Base-by-base conservation (phyloP, 139 green algal species). In the Coelastrella sp. region DNA sequence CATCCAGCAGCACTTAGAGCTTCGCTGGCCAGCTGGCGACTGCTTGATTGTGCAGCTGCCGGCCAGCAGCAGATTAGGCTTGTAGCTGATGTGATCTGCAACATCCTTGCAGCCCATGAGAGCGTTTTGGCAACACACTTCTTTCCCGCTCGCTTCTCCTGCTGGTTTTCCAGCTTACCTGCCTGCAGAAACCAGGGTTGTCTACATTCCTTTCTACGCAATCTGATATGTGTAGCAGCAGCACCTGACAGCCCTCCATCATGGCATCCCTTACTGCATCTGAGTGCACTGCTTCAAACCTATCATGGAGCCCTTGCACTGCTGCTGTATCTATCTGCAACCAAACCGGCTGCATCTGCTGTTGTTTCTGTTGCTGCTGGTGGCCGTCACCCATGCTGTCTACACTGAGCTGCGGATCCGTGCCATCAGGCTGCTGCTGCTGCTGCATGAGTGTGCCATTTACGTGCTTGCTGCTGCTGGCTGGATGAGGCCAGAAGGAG, bases 401-500 rank as follows among this genome's bases (percentile, higher is more conserved):
- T 14, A 19, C 17, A 19, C 61, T 19, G 61, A 66, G 60, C 65
- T 86, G 25, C 24, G 75, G 58, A 24, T 68, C 24, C 15, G 22
- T 73, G 85, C 72, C 20, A 8, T 17, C n/a, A 7, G 76, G 6
- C 20, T 72, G 72, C 82, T 87, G 82, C 24, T 90, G 66, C n/a
- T 88, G 27, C 20, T 76, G 68, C 63, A 70, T 15, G 1, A 61
- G 7, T 73, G 12, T 70, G 14, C 14, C 63, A 70, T 15, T 12
- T 70, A 20, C 63, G 63, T 70, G 12, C 11, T 8, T 90, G 72
- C 15, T 49, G 11, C 73, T 59, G 60, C 70, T 61, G 76, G 22
- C 7, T 15, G 27, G 56, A 6, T 19, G 49, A 0, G 66, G 84
- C 92, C 92, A 94, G 81, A 94, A 94, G 22, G 92, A 78, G 3